These are phyloP conservation scores for Basipetospora chlamydospora DNA, from an alignment of 2,329 filamentous ascomycete genomes.

Conservation along the genomic window DNA sequence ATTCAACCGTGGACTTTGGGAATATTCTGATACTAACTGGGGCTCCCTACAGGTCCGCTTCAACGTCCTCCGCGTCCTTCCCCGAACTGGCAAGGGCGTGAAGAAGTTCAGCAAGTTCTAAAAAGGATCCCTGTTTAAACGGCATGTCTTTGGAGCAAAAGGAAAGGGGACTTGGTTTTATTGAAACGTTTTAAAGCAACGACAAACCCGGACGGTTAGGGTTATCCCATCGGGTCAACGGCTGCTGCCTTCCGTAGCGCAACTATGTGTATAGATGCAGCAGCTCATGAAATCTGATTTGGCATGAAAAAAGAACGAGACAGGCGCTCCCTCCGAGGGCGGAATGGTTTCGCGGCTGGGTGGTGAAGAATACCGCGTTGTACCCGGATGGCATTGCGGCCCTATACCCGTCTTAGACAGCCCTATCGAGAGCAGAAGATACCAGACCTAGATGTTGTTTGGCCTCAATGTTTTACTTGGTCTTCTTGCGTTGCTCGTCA, in stretches of 20 bases:
- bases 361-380: too few species aligned
- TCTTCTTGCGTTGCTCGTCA: too few species aligned
- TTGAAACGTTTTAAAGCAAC: too few species aligned
- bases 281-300: conserved; percentile 10
- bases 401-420: too few species aligned
- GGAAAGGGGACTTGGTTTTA: conserved; percentile 25
- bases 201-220: conserved; percentile 12
- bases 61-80: conserved; percentile 98
- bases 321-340: not conserved
- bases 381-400: too few species aligned
- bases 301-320: conserved; percentile 6
- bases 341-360: too few species aligned
- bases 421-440: too few species aligned
- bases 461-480: too few species aligned
- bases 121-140: conserved; percentile 22
- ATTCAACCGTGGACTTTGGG: too few species aligned
- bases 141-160: conserved; percentile 37
- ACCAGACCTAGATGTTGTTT: too few species aligned
- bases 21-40: not conserved
- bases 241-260: conserved; percentile 14
- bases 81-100: conserved; percentile 90
- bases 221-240: too few species aligned
- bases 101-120: conserved; percentile 99
- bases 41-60: conserved; percentile 62
- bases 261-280: conserved; percentile 32